Base-by-base conservation (phyloP, 768 basidiomycete species). In the Agaricus blazei region DNA sequence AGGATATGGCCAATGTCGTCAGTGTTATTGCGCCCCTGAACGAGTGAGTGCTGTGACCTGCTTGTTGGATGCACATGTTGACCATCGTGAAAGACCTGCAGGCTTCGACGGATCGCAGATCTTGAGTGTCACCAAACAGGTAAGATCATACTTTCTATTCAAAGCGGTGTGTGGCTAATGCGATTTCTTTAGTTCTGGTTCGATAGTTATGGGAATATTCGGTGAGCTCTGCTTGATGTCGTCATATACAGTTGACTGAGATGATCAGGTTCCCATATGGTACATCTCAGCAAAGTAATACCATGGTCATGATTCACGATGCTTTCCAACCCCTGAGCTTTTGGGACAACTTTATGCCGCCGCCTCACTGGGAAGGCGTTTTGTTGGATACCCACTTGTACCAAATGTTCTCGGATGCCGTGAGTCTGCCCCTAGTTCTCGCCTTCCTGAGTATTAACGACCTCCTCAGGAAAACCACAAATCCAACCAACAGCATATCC, bases 331-430 rank as follows among this genome's bases (percentile, higher is more conserved):
- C 82, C 47, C 73, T 90, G 48, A 80, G 75, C 58, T 85, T 79
- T 63, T 92, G 90, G 89, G 64, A 69, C 38, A 81, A 81, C 19
- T 88, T 86, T 58, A 73, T 82, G 75, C 69, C 75, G 3, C 47
- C 68, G n/a, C 79, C 82, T 0, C 56, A 72, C 37, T 87, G 60
- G 55, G 63, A 83, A 40, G 87, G 87, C 9, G 90, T 90, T 19
- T 80, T 85, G 24, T 80, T 93, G 72, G 90, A 90, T 66, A 89
- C 85, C 34, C 88, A 90, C 63, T 81, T 86, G 51, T 90, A 90
- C 63, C 87, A 89, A 63, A 78, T 90, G 68, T 90, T 90, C 71
- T 79, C 77, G 23, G 62, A 77, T 37, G 66, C 71, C 19, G 87
- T 86, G 61, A 66, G 81, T 66, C 36, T 37, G 7, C 42, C 27